Conservation (phyloP, 225 moss, liverwort and hornwort genomes). For the Climacium dendroides region DNA sequence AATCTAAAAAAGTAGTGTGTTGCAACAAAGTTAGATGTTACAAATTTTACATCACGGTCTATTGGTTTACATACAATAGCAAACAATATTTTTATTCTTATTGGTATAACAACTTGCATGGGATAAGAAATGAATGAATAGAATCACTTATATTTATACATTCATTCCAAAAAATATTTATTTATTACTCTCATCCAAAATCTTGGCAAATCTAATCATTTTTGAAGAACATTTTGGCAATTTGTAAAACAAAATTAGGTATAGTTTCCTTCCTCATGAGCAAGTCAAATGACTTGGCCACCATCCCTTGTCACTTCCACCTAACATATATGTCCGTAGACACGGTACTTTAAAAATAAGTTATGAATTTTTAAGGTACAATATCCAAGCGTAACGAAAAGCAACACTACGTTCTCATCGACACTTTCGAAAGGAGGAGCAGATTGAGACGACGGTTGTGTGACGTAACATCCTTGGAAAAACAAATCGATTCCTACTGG, state of each 20-base stretch:
- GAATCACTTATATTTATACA: background rate
- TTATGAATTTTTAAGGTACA: background rate
- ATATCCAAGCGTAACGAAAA: background rate
- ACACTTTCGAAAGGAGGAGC: background rate
- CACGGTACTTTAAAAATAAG: too few relatives aligned
- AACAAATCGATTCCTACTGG: background rate
- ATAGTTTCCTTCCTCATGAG: background rate
- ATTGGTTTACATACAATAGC: too few relatives aligned
- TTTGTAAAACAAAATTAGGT: background rate
- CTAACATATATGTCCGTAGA: background rate
- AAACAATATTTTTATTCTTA: too few relatives aligned
- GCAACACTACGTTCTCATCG: background rate
- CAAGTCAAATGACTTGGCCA: background rate
- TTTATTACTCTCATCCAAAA: background rate
- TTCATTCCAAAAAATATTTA: background rate
- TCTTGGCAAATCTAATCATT: background rate
- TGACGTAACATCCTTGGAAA: background rate
- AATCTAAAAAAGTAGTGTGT: background rate
- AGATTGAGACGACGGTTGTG: background rate
- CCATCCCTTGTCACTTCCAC: background rate
- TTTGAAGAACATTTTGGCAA: background rate
- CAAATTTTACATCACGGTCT: background rate
- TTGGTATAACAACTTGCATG: fast-evolving
- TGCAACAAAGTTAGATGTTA: background rate
- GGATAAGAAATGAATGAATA: background rate